Evolutionary conservation across 148 eudicot genomes (phyloP), one percentile per base, ranked within the genome.

Genomic region (Pharnaceum exiguum): DNA sequence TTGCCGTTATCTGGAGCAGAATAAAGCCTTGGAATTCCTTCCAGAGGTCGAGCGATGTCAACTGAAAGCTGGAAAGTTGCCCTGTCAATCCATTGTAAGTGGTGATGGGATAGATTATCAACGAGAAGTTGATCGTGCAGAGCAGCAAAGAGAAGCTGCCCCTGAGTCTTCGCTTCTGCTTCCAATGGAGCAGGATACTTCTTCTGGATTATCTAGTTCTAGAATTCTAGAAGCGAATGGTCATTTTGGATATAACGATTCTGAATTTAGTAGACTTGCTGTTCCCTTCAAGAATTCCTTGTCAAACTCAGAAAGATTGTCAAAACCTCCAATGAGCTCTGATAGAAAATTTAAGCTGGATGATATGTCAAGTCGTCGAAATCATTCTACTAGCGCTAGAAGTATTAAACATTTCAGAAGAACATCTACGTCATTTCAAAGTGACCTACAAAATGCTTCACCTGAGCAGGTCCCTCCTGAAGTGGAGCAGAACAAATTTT

Each of bases 1-100:
- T 23, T 59, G 21, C 15, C 51, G 18, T 44, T 31, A 37, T 59
- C 35, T 61, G 61, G 46, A 46, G 70, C 85, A 93, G 99, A 77
- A 75, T 59, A 87, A 71, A 59, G 60, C 91, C 51, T 60, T 93
- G 46, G 76, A 82, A 64, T 67, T 93, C 69, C 90, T 93, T 65
- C 99, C 91, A 26, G 95, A 85, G 71, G 62, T 83, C 37, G 74
- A 86, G 67, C 90, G 72, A 67, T 85, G 82, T 61, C 78, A 78
- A 63, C 46, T 80, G 31, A 93, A 77, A 64, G 44, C 71, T 28
- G 89, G 95, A 63, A 73, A 75, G 59, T 64, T 83, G 39, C 83
- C 76, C 12, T 83, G 82, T 63, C 72, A 48, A 33, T 62, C 45
- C 55, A 64, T 24, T 51, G 62, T 56, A 53, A 24, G 60, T 33